Percentiles rank a stretch among this genome's conserved stretches.
Evolutionary conservation across 306 rosid species (phyloP).

Genomic region (Casuarina cunninghamiana): DNA sequence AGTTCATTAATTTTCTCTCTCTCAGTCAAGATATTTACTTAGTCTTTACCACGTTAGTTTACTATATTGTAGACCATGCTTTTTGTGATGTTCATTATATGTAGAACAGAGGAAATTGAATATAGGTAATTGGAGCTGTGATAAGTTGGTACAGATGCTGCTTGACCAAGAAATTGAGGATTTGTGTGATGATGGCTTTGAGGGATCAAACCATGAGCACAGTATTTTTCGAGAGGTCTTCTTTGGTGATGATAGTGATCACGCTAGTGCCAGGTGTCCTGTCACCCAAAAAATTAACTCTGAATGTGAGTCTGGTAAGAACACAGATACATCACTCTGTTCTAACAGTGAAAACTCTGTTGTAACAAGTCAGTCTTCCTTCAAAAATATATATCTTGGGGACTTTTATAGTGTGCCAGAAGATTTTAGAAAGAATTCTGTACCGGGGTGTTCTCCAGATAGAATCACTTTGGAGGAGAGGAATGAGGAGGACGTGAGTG

Average conservation of each 20-base stretch:
- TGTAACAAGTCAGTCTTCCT: conserved; percentile 52
- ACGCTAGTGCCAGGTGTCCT: conserved; percentile 49
- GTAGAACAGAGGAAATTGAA: conserved; percentile 31
- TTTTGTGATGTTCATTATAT: conserved; percentile 35
- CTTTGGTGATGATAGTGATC: conserved; percentile 49
- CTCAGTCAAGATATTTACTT: conserved; percentile 21
- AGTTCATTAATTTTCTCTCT: conserved; percentile 21
- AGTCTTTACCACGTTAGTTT: conserved; percentile 20
- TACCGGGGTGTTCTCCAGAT: conserved; percentile 40
- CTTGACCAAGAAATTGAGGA: conserved; percentile 46
- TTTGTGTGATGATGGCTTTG: conserved; percentile 70
- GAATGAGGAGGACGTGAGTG: conserved; percentile 51
- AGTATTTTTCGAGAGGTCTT: conserved; percentile 71
- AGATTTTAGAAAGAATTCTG: conserved; percentile 42
- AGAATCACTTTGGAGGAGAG: conserved; percentile 34
- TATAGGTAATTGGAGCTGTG: conserved; percentile 31
- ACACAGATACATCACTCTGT: conserved; percentile 55
- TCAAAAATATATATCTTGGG: conserved; percentile 44
- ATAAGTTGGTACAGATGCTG: conserved; percentile 40
- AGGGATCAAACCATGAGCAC: conserved; percentile 75
- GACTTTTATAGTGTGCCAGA: conserved; percentile 43
- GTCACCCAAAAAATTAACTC: conserved; percentile 57
- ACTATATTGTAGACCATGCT: conserved; percentile 19
- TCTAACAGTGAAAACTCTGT: conserved; percentile 74
- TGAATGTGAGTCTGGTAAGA: conserved; percentile 63